Evolutionary conservation across 495 filamentous ascomycete genomes (phyloP), one percentile per base, ranked within the genome.

Genomic region (Polyplosphaeria fusca): DNA sequence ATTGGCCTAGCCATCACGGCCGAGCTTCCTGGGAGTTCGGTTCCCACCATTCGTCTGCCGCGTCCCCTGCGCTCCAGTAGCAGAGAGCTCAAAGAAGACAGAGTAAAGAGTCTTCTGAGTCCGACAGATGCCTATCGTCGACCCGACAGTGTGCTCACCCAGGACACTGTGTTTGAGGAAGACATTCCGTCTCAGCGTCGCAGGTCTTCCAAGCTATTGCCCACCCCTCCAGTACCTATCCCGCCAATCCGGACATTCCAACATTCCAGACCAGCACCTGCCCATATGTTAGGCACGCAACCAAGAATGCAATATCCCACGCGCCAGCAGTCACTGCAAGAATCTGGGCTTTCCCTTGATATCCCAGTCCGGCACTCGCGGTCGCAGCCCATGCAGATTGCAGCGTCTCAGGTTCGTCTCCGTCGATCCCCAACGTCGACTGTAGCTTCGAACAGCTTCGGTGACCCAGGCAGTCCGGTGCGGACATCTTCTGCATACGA

Each of bases 141-240:
- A 9, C 47, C 52, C 5, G 54, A 47, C 20, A 62, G 53, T 45
- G 49, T 48, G 14, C 7, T 61, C 3, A 66, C 53, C 11, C 59
- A 61, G 26, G 55, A 49, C 13, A 66, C 63, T 1, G 47, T 66
- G n/a, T 66, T 66, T 30, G 63, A 66, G 51, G 63, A 66, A 50
- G 63, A 66, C 18, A 26, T 22, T 5, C 28, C 42, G 4, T 20
- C 32, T 0, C 57, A 52, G 14, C 45, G 57, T 19, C 58, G 58
- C 2, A 41, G 55, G 35, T 60, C 58, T 2, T 59, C 55, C 0
- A 48, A 25, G 28, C 18, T 61, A 5, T 27, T 55, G 26, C 56
- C 52, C 2, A 50, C 41, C 5, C 62, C 62, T 14, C 52, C 53
- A 11, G 35, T 57, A 18, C 57, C 62, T 1, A 57, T 65, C 37